Base-by-base conservation (phyloP, 306 rosid genomes). In the Ochetophila trinervis region DNA sequence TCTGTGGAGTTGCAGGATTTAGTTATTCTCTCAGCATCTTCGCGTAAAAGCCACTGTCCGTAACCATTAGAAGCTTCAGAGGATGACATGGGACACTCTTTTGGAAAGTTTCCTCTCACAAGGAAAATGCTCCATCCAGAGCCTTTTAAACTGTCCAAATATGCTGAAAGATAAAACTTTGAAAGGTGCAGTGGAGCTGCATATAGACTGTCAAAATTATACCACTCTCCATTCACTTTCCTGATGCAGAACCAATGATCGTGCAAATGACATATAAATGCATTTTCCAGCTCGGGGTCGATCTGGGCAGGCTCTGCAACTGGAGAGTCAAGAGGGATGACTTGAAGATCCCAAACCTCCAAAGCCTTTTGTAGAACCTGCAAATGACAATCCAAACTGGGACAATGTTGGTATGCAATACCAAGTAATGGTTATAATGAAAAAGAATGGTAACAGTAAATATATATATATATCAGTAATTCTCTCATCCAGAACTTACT, bases 211-310 rank as follows among this genome's bases (percentile, higher is more conserved):
- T 94, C 96, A 13, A 94, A 94, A 75, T 94, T 94, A 70, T 90
- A 94, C 97, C 97, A 94, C 74, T 94, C 97, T 54, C 96, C 84
- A 37, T 74, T 94, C 76, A 90, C 97, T 77, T 90, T 90, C 57
- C 96, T 86, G 62, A 94, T 94, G 65, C 99, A 94, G 82, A 94
- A 94, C 99, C 99, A 94, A 60, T 94, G 97, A 58, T 94, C 88
- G 51, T 90, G 97, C 74, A 94, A 75, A 78, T 94, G 99, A 76
- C 96, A 94, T 56, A 94, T 94, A 67, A 90, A 94, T 50, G 95
- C 99, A 77, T 78, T 90, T 79, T 88, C 96, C 56, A 79, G 81
- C 79, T 90, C 97, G n/a, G 96, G 99, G 72, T 94, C 97, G 45
- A 94, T 84, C 78, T 90, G 99, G 57, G 99, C 99, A 53, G 94